These are phyloP conservation scores for Rhizopogon hawkerae DNA, from an alignment of 1,284 basidiomycete genomes.

Conservation along the genomic window DNA sequence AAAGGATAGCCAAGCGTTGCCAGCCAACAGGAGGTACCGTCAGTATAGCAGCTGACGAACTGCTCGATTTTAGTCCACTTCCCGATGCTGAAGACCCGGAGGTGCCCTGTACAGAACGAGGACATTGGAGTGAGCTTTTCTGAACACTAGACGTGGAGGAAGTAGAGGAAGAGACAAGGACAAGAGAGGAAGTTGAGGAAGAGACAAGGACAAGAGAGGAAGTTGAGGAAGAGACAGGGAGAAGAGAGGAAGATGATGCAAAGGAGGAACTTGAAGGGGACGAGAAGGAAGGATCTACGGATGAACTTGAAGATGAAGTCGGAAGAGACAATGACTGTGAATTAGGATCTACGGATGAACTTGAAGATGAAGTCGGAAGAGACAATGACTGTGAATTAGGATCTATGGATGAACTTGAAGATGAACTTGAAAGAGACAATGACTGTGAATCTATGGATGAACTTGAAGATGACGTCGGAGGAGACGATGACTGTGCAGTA, in stretches of 20 bases:
- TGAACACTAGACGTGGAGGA: slow-evolving; percentile 10
- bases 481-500: not conserved
- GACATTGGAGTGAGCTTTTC: slow-evolving; percentile 18
- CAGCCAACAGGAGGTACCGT: slow-evolving; percentile 6
- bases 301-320: not conserved
- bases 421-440: not conserved
- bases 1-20: slow-evolving; percentile 15
- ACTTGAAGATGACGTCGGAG: not conserved
- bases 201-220: not conserved
- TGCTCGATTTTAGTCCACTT: not conserved
- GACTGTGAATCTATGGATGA: not conserved
- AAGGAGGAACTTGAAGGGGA: not conserved
- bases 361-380: not conserved
- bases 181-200: slow-evolving; percentile 1
- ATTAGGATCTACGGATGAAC: not conserved
- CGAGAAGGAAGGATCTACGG: not conserved
- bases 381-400: not conserved
- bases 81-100: slow-evolving; percentile 3
- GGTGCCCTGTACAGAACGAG: slow-evolving; percentile 4
- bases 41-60: slow-evolving; percentile 10
- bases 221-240: not conserved
- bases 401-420: not conserved
- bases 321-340: slow-evolving; percentile 1
- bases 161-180: slow-evolving; percentile 1
- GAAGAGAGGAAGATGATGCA: not conserved